Conservation (phyloP, 2,329 filamentous ascomycete genomes). For the Sphaceloma murrayae region DNA sequence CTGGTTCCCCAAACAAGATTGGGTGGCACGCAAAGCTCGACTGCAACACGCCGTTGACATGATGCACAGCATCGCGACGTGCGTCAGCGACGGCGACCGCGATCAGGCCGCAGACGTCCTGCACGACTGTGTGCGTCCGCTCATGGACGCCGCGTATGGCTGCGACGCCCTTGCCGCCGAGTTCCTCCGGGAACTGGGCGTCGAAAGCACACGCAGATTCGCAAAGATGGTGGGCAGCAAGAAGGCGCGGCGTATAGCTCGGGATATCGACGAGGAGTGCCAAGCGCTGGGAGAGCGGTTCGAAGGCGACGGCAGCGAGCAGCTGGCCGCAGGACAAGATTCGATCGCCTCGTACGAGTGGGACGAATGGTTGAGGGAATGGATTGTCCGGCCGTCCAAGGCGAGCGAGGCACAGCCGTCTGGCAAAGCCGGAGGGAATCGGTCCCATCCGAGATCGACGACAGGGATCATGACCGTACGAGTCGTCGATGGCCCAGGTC, state of each 20-base stretch:
- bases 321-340: conserved; percentile 24
- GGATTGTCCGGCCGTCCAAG: conserved; percentile 36
- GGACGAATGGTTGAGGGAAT: conserved; percentile 40
- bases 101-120: background rate
- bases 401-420: background rate
- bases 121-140: conserved; percentile 2
- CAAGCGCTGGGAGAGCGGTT: conserved; percentile 3
- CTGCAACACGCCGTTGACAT: background rate
- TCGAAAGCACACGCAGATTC: background rate
- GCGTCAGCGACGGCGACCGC: background rate
- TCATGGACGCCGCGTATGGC: conserved; percentile 10
- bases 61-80: background rate
- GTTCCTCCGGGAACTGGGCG: conserved; percentile 1
- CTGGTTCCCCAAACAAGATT: conserved; percentile 4
- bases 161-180: background rate
- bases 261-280: conserved; percentile 29
- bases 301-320: background rate
- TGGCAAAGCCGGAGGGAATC: background rate
- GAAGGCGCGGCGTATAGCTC: conserved; percentile 20
- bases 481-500: conserved; percentile 15
- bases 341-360: conserved; percentile 31
- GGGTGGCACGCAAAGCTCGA: background rate
- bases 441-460: background rate
- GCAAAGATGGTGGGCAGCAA: background rate
- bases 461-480: no score